Evolutionary conservation across 495 filamentous ascomycete species (phyloP), one percentile per base, ranked within the genome.

Genomic region (Aspergillus leporis): DNA sequence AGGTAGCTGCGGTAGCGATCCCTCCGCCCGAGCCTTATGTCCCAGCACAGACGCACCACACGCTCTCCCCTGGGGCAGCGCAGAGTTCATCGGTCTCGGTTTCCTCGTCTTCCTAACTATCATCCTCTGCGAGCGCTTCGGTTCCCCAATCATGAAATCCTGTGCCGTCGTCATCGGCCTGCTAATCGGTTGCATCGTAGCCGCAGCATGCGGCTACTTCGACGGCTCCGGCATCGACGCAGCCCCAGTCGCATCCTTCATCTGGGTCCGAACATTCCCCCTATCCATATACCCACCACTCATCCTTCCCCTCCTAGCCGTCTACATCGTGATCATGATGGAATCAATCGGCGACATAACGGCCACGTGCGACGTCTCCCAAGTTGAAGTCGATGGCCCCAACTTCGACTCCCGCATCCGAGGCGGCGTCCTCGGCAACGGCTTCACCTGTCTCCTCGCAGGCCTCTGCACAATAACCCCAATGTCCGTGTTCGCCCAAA

Each of bases 101-200:
- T 96, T 97, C 76, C 84, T 86, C 23, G 92, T 95, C 41, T 97
- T 96, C 69, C 59, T 92, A n/a, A 91, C 90, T 25, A 95, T 94
- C 69, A 90, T 94, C 69, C 62, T 94, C 16, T 91, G 87, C 68
- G 91, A 94, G 71, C 83, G 88, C 8, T 94, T 93, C 71, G 92
- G 93, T 10, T 85, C 86, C 8, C 91, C 90, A 0, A 86, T 90
- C 62, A 85, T 90, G 83, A 87, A 88, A 66, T 83, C 79, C 43
- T 92, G 87, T 51, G 83, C 85, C 58, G 91, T 97, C 51, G 83
- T 95, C 46, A 74, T 93, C 47, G 93, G 92, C 25, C 81, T 96
- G 9, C 79, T 96, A 0, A 85, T 90, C 30, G 91, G 93, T 23
- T 96, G 91, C 67, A 93, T 96, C 69, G 89, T 97, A 45, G 91